phyloP scores from a whole-genome alignment of 1,284 basidiomycete species.

The Leccinum fuscescens region DNA sequence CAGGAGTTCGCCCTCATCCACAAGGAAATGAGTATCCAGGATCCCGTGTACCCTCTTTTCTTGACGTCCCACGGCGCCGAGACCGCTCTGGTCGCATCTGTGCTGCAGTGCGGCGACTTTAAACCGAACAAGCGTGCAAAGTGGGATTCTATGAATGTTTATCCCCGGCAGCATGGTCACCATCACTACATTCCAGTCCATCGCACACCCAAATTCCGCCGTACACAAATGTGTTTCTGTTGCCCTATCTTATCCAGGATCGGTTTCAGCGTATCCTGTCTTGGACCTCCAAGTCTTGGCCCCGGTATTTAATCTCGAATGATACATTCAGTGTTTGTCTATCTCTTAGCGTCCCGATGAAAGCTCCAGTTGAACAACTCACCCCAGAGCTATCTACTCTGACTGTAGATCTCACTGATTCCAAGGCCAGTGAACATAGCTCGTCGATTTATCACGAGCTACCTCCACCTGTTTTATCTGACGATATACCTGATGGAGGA shows the following conservation, averaged over 20 bases:
- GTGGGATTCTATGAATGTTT: constrained; percentile 50
- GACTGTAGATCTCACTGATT: not conserved
- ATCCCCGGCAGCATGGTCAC: not conserved
- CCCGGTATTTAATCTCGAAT: constrained; percentile 3
- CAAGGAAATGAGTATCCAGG: constrained; percentile 58
- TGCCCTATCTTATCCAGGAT: not conserved
- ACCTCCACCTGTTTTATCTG: not conserved
- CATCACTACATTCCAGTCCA: not conserved
- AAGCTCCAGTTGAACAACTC: not conserved
- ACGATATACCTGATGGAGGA: constrained; percentile 23
- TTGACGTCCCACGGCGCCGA: constrained; percentile 46
- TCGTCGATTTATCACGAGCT: not conserved
- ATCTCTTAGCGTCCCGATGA: not conserved
- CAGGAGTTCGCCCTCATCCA: constrained; percentile 69
- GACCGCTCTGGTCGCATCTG: constrained; percentile 70
- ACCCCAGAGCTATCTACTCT: not conserved
- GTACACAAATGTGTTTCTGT: not conserved
- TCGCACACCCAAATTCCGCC: not conserved
- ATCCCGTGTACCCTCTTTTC: not conserved
- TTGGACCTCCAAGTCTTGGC: not conserved
- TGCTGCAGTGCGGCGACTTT: constrained; percentile 51
- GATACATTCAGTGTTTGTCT: not conserved
- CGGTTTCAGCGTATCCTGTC: constrained; percentile 8
- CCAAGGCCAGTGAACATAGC: not conserved
- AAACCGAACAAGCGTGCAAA: constrained; percentile 54